phyloP scores from a whole-genome alignment of 2,329 filamentous ascomycete genomes.

The Purpureocillium takamizusanense region DNA sequence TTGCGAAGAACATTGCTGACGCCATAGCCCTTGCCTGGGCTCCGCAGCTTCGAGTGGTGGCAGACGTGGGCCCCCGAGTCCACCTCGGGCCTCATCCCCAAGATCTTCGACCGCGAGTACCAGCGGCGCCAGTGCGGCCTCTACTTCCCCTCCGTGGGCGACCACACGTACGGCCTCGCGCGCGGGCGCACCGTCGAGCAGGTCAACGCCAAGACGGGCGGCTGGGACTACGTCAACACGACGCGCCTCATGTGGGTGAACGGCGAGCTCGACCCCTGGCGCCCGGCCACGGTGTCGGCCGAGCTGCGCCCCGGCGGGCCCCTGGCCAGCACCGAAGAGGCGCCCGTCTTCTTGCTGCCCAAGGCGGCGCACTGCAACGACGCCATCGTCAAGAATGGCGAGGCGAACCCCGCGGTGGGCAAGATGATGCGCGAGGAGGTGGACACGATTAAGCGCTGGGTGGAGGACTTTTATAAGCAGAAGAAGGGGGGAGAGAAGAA shows the following conservation, averaged over 20 bases:
- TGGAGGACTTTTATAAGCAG: slow-evolving; percentile 34
- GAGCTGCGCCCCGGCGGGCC: slow-evolving; percentile 45
- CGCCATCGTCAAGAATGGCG: slow-evolving; percentile 34
- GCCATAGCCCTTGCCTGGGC: no score
- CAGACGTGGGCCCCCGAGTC: slow-evolving; percentile 7
- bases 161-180: slow-evolving; percentile 38
- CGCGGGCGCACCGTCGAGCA: slow-evolving; percentile 34
- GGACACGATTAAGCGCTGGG: slow-evolving; percentile 42
- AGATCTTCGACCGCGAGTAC: slow-evolving; percentile 38
- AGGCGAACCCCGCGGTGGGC: slow-evolving; percentile 23
- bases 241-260: slow-evolving; percentile 49
- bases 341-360: slow-evolving; percentile 44
- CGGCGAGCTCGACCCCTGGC: slow-evolving; percentile 52
- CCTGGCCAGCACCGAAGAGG: slow-evolving; percentile 31
- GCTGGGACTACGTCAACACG: slow-evolving; percentile 43
- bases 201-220: slow-evolving; percentile 44
- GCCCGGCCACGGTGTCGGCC: slow-evolving; percentile 41
- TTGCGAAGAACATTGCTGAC: neutral
- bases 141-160: slow-evolving; percentile 42
- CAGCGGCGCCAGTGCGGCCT: slow-evolving; percentile 45
- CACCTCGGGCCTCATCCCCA: slow-evolving; percentile 40
- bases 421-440: slow-evolving; percentile 29
- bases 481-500: slow-evolving; percentile 4
- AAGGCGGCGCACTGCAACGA: slow-evolving; percentile 49
- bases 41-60: slow-evolving; percentile 13